phyloP scores from a whole-genome alignment of 371 early-diverging fungal species.

The Mucor indicus region DNA sequence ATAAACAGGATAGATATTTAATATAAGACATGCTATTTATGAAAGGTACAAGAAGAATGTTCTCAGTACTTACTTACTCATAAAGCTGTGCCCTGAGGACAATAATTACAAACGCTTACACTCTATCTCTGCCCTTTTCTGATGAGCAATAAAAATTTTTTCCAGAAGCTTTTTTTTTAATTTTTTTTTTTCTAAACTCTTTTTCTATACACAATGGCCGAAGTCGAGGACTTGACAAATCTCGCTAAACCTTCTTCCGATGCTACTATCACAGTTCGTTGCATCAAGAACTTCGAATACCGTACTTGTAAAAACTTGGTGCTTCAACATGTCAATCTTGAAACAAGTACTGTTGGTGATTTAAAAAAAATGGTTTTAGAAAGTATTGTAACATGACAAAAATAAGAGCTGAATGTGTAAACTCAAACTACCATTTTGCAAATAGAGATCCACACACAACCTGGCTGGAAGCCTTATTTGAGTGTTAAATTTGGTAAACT shows the following conservation, averaged over 20 bases:
- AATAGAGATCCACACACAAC: constrained; percentile 57
- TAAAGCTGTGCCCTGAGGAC: no score
- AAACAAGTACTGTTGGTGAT: constrained; percentile 65
- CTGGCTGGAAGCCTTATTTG: constrained; percentile 75
- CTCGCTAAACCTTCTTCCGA: constrained; percentile 52
- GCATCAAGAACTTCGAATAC: constrained; percentile 90
- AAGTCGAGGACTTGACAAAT: constrained; percentile 43
- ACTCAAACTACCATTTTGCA: neutral
- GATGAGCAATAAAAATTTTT: no score
- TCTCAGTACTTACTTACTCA: no score
- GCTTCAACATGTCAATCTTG: constrained; percentile 68
- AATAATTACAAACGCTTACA: no score
- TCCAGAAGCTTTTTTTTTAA: no score
- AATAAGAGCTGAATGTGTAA: neutral
- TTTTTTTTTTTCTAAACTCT: neutral
- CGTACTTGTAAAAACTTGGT: constrained; percentile 83
- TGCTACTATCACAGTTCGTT: constrained; percentile 77
- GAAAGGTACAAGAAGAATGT: no score
- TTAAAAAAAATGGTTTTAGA: constrained; percentile 63
- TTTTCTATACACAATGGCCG: constrained; percentile 5
- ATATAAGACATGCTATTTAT: no score
- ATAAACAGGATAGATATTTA: no score
- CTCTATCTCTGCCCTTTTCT: no score
- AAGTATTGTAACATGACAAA: constrained; percentile 53
- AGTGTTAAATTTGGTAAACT: constrained; percentile 60